Evolutionary conservation across 805 yeast species (phyloP).

Genomic region (Saccharomycopsis javanensis): DNA sequence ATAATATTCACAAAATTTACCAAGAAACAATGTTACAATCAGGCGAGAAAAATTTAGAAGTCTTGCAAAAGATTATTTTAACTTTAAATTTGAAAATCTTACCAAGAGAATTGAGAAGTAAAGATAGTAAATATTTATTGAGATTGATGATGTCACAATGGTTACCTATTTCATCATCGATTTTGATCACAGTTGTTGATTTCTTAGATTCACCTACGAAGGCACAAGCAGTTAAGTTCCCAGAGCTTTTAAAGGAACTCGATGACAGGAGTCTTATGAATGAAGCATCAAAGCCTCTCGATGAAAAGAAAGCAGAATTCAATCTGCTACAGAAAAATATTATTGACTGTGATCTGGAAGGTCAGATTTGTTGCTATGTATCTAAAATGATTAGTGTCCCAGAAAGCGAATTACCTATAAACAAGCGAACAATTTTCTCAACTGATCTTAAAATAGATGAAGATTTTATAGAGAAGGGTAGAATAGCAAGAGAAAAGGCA

Average conservation of each 20-base stretch:
- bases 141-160: constrained; percentile 77
- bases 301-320: constrained; percentile 1
- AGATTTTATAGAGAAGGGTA: constrained; percentile 53
- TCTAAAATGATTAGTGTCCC: constrained; percentile 87
- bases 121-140: constrained; percentile 58
- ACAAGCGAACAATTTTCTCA: constrained; percentile 21
- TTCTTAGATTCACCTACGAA: constrained; percentile 71
- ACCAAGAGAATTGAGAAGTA: constrained; percentile 72
- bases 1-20: constrained; percentile 88
- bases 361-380: constrained; percentile 67
- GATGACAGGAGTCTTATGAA: constrained; percentile 44
- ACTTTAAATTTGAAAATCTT: constrained; percentile 58
- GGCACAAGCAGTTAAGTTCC: constrained; percentile 68
- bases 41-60: constrained; percentile 46
- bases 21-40: constrained; percentile 50
- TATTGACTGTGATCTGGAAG: constrained; percentile 54
- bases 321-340: constrained; percentile 41
- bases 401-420: constrained; percentile 64
- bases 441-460: constrained; percentile 27
- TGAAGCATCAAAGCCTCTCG: constrained; percentile 13
- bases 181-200: constrained; percentile 75
- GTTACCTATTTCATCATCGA: constrained; percentile 86
- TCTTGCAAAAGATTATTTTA: constrained; percentile 62
- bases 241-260: constrained; percentile 51
- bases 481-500: constrained; percentile 56